Evolutionary conservation across 495 filamentous ascomycete species (phyloP).

Genomic region (Aspergillus bridgeri): DNA sequence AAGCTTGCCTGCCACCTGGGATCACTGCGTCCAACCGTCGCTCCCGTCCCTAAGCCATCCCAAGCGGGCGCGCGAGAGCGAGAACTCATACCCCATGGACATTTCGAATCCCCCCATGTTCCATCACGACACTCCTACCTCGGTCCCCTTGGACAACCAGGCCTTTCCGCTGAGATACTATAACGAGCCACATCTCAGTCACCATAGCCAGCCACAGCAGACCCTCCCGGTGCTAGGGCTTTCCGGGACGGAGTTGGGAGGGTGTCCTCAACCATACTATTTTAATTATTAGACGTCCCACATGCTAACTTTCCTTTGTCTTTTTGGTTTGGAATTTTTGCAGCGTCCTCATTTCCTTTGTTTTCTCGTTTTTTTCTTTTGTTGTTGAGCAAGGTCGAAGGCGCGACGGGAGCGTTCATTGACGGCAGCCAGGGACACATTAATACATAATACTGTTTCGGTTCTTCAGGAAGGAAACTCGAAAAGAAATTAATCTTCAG

Average conservation of each 20-base stretch:
- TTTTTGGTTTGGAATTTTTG: neutral
- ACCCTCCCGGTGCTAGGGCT: slow-evolving; percentile 16
- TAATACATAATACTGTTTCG: neutral
- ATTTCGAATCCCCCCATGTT: slow-evolving; percentile 15
- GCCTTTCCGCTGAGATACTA: slow-evolving; percentile 23
- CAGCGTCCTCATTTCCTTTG: neutral
- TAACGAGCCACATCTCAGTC: slow-evolving; percentile 13
- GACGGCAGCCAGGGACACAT: neutral
- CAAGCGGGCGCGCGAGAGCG: slow-evolving; percentile 23
- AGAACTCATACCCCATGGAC: slow-evolving; percentile 15
- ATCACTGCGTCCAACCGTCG: slow-evolving; percentile 4
- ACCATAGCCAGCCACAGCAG: neutral
- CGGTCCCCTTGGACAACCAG: slow-evolving; percentile 16
- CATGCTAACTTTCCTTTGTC: neutral
- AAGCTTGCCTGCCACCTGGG: slow-evolving; percentile 11
- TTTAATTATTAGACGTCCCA: slow-evolving; percentile 22
- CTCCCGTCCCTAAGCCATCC: slow-evolving; percentile 10
- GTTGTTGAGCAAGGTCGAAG: neutral
- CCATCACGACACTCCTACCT: slow-evolving; percentile 16
- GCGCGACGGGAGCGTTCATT: slow-evolving; percentile 1
- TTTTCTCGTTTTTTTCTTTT: neutral
- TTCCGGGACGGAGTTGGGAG: slow-evolving; percentile 16
- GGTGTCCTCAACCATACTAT: slow-evolving; percentile 30
- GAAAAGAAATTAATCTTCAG: neutral
- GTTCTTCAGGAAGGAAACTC: neutral